Evolutionary conservation across 2,329 filamentous ascomycete species (phyloP), one percentile per base, ranked within the genome.

Genomic region (Apiospora hydei): DNA sequence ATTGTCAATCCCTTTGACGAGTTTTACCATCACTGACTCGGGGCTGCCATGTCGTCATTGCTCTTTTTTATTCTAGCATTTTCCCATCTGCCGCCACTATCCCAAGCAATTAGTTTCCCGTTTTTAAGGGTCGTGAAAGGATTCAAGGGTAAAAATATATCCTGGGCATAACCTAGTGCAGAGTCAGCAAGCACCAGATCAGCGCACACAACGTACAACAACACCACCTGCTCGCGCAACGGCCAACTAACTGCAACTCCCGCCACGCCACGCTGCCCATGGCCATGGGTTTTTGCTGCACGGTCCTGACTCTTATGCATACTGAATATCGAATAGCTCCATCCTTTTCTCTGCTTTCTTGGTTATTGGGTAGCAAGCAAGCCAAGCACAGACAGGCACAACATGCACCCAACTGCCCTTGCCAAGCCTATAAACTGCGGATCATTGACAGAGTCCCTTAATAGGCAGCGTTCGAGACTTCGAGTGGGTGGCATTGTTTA

Each of bases 251-350:
- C 30, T 57, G 26, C 51, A 26, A 26, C 51, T 16, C 44, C 18
- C 44, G 44, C 44, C 44, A n/a, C 21, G 21, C 46, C 46, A 21
- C 21, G 46, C 18, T 49, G 46, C 18, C 18, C 21, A n/a, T 21
- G 10, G 8, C 21, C 16, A 18, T 16, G 26, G 51, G 26, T 18
- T 18, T 18, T 47, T 5, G 10, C 30, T 61, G 30, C 53, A 61
- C 30, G 18, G 53, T 34, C 53, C 53, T 61, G 53, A 61, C 30
- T 61, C 53, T 61, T 61, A 26, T 61, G 53, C 53, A 61, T 61
- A 61, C 53, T 34, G 53, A n/a, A 64, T 64, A 41, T 21, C n/a
- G 16, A 21, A n/a, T 38, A 64, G 18, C 53, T 38, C 57, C 34
- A 64, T 64, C 30, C 57, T 41, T 64, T 64, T 10, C 34, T 41